Evolutionary conservation across 805 yeast species (phyloP).

Genomic region (Metschnikowia lunata): DNA sequence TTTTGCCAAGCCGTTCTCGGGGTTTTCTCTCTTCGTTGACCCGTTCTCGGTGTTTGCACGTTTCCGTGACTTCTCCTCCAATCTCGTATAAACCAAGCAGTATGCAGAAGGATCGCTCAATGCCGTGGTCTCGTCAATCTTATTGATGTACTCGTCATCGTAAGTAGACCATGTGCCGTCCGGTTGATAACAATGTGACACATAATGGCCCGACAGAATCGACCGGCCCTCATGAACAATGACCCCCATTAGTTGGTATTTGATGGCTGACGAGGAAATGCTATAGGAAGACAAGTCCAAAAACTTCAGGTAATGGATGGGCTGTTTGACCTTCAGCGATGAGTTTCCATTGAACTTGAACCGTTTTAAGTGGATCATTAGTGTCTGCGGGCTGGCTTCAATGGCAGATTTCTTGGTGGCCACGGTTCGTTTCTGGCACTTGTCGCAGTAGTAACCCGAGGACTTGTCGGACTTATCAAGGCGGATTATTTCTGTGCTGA

Average conservation of each 20-base stretch:
- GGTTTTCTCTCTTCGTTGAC: conserved; percentile 24
- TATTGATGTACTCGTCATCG: conserved; percentile 86
- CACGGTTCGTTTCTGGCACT: conserved; percentile 69
- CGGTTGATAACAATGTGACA: conserved; percentile 87
- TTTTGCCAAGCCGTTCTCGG: neutral
- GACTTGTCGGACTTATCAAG: conserved; percentile 58
- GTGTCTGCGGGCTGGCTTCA: conserved; percentile 80
- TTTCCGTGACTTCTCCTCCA: conserved; percentile 48
- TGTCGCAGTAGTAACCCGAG: conserved; percentile 82
- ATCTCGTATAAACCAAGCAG: conserved; percentile 76
- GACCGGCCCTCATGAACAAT: conserved; percentile 95
- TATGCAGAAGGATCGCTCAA: conserved; percentile 86
- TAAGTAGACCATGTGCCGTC: conserved; percentile 90
- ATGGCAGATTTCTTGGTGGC: conserved; percentile 76
- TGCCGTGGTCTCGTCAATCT: conserved; percentile 66
- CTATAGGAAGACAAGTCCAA: conserved; percentile 66
- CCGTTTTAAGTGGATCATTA: conserved; percentile 82
- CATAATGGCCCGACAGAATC: conserved; percentile 87
- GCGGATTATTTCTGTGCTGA: conserved; percentile 74
- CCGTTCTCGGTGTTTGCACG: conserved; percentile 24
- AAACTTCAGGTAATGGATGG: conserved; percentile 73
- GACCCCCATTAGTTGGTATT: conserved; percentile 73
- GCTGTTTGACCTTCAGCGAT: conserved; percentile 82
- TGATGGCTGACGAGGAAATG: conserved; percentile 11
- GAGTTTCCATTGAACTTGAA: conserved; percentile 81